Percentiles rank a stretch among this genome's conserved stretches.
Evolutionary conservation across 768 basidiomycete genomes (phyloP).

Genomic region (Botryobasidium botryosum): DNA sequence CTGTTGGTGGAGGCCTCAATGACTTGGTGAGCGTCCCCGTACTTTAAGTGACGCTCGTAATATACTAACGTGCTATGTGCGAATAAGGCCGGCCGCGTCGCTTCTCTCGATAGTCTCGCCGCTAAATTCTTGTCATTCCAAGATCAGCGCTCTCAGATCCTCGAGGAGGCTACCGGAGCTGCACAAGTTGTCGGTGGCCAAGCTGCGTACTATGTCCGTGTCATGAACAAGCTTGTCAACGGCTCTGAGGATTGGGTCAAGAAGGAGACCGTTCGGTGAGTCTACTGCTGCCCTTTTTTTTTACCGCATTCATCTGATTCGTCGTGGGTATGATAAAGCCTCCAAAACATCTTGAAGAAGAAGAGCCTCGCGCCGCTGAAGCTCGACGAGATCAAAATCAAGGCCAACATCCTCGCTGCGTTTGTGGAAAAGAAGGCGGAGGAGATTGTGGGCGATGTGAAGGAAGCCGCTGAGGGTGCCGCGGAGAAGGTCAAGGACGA

Average conservation of each 20-base stretch:
- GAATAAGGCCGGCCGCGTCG: constrained; percentile 59
- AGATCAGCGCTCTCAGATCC: constrained; percentile 40
- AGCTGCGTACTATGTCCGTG: constrained; percentile 66
- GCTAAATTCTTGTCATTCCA: constrained; percentile 51
- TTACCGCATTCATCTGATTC: background rate
- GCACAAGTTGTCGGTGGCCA: constrained; percentile 33
- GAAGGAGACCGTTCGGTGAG: constrained; percentile 74
- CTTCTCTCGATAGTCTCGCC: constrained; percentile 63
- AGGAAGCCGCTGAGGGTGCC: constrained; percentile 13
- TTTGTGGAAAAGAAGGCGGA: constrained; percentile 28
- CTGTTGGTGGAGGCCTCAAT: constrained; percentile 64
- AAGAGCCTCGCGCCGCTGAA: constrained; percentile 60
- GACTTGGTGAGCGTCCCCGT: constrained; percentile 22
- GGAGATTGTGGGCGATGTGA: constrained; percentile 15
- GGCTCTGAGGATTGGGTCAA: constrained; percentile 57
- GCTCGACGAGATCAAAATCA: constrained; percentile 85
- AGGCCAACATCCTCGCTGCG: constrained; percentile 66
- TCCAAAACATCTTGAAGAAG: constrained; percentile 60
- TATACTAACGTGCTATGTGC: constrained; percentile 6
- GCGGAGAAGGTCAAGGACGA: constrained; percentile 8
- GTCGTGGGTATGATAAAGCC: constrained; percentile 24
- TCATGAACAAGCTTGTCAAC: constrained; percentile 75
- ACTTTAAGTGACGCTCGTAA: background rate
- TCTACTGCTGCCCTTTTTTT: background rate
- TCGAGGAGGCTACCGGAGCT: constrained; percentile 43